phyloP scores from a whole-genome alignment of 768 basidiomycete genomes.

The Naematelia encephala region DNA sequence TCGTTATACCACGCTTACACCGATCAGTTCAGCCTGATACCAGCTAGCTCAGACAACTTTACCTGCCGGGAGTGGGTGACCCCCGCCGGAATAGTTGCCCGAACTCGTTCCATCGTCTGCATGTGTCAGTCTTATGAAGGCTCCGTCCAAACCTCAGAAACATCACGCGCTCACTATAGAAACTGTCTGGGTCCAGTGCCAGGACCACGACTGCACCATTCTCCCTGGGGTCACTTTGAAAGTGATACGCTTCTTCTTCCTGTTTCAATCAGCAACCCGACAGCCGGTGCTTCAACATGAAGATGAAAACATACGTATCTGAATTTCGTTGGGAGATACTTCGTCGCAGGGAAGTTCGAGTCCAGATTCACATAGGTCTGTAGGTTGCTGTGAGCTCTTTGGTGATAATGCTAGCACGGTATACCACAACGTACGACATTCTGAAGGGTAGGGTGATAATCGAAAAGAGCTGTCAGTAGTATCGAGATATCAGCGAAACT shows the following conservation, averaged over 20 bases:
- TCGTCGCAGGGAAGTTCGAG: slow-evolving; percentile 62
- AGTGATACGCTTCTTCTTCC: slow-evolving; percentile 60
- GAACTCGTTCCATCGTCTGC: slow-evolving; percentile 42
- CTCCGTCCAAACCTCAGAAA: not conserved
- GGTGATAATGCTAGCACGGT: not conserved
- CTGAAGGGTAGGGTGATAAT: slow-evolving; percentile 67
- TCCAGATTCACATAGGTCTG: slow-evolving; percentile 61
- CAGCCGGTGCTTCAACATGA: too few species aligned
- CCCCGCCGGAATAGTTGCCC: too few species aligned
- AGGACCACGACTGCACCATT: slow-evolving; percentile 65
- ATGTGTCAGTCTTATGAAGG: not conserved
- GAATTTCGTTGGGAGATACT: slow-evolving; percentile 54
- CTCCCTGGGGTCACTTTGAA: slow-evolving; percentile 65
- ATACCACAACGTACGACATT: slow-evolving; percentile 57
- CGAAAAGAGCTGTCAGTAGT: slow-evolving; percentile 61
- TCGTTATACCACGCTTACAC: too few species aligned
- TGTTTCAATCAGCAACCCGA: slow-evolving; percentile 49
- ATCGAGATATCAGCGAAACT: not conserved
- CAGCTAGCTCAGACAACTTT: too few species aligned
- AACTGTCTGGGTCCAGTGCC: slow-evolving; percentile 64
- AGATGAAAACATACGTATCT: too few species aligned
- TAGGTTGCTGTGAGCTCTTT: slow-evolving; percentile 6
- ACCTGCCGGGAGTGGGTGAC: too few species aligned
- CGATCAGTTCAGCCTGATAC: too few species aligned
- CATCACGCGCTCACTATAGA: slow-evolving; percentile 54